Percentiles rank a stretch among this genome's conserved stretches.
phyloP scores from a whole-genome alignment of 2,329 filamentous ascomycete genomes.

The Myotisia sp. region DNA sequence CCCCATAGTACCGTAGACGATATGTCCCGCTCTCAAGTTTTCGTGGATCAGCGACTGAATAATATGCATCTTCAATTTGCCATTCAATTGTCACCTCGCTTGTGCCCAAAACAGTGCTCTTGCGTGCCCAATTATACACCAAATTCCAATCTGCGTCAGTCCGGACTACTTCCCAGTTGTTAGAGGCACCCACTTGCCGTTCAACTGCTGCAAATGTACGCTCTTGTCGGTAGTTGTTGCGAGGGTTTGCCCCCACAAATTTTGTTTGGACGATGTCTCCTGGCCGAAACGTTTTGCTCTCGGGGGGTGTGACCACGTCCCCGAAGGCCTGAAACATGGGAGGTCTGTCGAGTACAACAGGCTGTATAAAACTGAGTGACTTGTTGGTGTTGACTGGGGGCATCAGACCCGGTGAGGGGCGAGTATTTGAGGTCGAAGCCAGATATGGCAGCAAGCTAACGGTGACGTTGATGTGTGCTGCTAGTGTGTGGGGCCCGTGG shows the following conservation, averaged over 20 bases:
- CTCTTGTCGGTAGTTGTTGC: conserved; percentile 71
- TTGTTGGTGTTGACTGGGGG: conserved; percentile 65
- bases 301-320: conserved; percentile 42
- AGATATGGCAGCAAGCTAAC: conserved; percentile 58
- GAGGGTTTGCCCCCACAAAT: conserved; percentile 78
- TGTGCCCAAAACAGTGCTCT: conserved; percentile 52
- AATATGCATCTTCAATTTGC: conserved; percentile 53
- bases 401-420: conserved; percentile 40
- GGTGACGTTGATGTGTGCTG: conserved; percentile 77
- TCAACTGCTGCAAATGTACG: conserved; percentile 68
- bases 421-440: conserved; percentile 32
- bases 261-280: conserved; percentile 51
- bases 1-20: conserved; percentile 69
- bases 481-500: conserved; percentile 66
- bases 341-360: conserved; percentile 59
- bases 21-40: conserved; percentile 48
- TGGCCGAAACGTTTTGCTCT: conserved; percentile 40
- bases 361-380: conserved; percentile 67
- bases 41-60: conserved; percentile 23
- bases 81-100: conserved; percentile 69
- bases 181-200: conserved; percentile 33
- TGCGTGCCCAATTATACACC: conserved; percentile 65
- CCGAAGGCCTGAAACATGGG: conserved; percentile 58
- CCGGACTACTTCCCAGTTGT: conserved; percentile 50
- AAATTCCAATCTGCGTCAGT: conserved; percentile 74